phyloP scores from a whole-genome alignment of 176 grass and related monocot genomes.

The Oryza nivara region DNA sequence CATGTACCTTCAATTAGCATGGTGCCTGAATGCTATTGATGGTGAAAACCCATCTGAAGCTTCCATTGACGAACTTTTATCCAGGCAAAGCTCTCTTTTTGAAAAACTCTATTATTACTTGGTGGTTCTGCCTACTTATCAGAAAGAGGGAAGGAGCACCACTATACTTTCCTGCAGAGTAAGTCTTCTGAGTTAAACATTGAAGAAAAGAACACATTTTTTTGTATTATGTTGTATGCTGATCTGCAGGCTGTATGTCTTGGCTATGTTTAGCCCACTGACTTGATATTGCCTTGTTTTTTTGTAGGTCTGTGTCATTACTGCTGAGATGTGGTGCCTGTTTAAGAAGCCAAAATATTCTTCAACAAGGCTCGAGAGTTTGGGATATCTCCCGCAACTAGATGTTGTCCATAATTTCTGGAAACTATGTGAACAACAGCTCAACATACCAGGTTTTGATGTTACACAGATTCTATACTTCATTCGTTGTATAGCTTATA shows the following conservation, averaged over 20 bases:
- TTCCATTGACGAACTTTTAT: constrained; percentile 71
- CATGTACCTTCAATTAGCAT: constrained; percentile 93
- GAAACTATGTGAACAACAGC: constrained; percentile 84
- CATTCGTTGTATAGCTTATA: constrained; percentile 7
- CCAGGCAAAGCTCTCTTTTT: constrained; percentile 74
- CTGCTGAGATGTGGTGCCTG: constrained; percentile 92
- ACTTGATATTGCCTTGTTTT: constrained; percentile 29
- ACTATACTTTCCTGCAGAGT: constrained; percentile 88
- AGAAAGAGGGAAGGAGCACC: constrained; percentile 76
- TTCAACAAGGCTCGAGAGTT: constrained; percentile 75
- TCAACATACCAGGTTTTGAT: constrained; percentile 80
- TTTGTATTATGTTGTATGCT: constrained; percentile 24
- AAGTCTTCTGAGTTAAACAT: constrained; percentile 43
- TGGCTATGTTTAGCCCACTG: constrained; percentile 9
- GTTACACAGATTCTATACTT: not conserved
- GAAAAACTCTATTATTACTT: constrained; percentile 78
- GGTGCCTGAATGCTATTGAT: constrained; percentile 82
- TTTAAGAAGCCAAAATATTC: constrained; percentile 91
- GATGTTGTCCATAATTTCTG: constrained; percentile 86
- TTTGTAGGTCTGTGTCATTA: constrained; percentile 81
- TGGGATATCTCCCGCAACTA: constrained; percentile 78
- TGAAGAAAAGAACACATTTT: not conserved
- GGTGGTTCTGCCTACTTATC: constrained; percentile 64
- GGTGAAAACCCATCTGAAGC: constrained; percentile 67
- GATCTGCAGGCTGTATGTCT: not conserved